Percentiles rank a stretch among this genome's conserved stretches.
Conservation (phyloP, 2,329 filamentous ascomycete species). For the Microcyclosporella mali region DNA sequence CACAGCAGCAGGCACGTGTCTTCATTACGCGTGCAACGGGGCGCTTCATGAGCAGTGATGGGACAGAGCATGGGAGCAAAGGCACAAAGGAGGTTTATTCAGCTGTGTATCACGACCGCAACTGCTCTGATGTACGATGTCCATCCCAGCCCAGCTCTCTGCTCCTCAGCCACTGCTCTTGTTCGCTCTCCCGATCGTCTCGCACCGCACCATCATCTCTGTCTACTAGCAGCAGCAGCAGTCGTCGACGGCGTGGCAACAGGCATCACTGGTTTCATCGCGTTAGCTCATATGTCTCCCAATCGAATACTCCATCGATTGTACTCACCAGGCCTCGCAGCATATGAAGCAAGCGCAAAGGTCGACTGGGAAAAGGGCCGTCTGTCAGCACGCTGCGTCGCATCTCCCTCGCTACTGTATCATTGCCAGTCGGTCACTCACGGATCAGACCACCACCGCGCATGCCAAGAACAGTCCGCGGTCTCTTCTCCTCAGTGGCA, state of each 20-base stretch:
- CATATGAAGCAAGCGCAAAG: slow-evolving; percentile 29
- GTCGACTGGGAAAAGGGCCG: slow-evolving; percentile 16
- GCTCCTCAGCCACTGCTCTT: too few species aligned
- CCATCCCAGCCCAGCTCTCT: too few species aligned
- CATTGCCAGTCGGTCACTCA: slow-evolving; percentile 7
- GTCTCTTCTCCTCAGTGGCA: slow-evolving; percentile 17
- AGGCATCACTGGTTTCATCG: slow-evolving; percentile 12
- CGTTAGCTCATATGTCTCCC: neutral
- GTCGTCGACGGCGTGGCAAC: slow-evolving; percentile 25
- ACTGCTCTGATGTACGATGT: too few species aligned
- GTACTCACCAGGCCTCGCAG: slow-evolving; percentile 22
- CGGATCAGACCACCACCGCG: slow-evolving; percentile 24
- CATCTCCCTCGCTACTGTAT: neutral
- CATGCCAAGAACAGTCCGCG: slow-evolving; percentile 25
- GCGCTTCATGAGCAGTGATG: too few species aligned
- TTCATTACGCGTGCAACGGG: too few species aligned
- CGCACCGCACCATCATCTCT: too few species aligned
- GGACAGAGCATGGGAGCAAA: too few species aligned
- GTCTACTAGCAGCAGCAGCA: slow-evolving; percentile 25
- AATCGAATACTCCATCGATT: neutral
- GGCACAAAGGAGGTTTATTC: too few species aligned
- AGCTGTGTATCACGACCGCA: too few species aligned
- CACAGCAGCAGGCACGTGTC: too few species aligned
- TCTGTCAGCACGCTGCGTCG: slow-evolving; percentile 3
- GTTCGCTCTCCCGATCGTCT: too few species aligned